phyloP scores from a whole-genome alignment of 129 eudicot species.

The Tagetes erecta region DNA sequence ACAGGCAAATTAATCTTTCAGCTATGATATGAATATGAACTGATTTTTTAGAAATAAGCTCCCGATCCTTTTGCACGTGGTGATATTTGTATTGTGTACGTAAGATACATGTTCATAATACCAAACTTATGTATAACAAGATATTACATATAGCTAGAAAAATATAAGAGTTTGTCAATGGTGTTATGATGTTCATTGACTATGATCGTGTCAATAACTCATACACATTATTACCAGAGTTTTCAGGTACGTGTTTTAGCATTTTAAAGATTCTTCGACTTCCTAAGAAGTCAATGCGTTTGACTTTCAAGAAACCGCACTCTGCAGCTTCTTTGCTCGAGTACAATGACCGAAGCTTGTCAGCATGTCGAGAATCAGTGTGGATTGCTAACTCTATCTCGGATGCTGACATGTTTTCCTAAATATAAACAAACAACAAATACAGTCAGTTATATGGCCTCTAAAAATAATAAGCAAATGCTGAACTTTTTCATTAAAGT shows the following conservation, averaged over 20 bases:
- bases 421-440: neutral
- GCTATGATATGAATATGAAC: no score
- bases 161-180: neutral
- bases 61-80: no score
- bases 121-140: neutral
- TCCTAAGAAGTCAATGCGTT: conserved; percentile 78
- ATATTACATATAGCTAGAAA: neutral
- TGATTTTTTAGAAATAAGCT: no score
- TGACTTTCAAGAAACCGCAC: conserved; percentile 49
- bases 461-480: neutral
- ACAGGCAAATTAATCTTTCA: no score
- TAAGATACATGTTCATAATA: no score
- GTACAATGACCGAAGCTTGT: conserved; percentile 67
- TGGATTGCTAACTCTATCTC: conserved; percentile 88
- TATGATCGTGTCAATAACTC: conserved; percentile 74
- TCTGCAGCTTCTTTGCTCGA: conserved; percentile 58
- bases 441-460: neutral
- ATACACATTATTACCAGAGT: conserved; percentile 59
- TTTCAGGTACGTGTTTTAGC: conserved; percentile 78
- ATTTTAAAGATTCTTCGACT: conserved; percentile 85
- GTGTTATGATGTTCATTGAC: conserved; percentile 11
- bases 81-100: no score
- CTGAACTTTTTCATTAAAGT: neutral
- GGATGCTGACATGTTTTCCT: conserved; percentile 71
- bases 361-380: conserved; percentile 91